phyloP scores from a whole-genome alignment of 2,329 filamentous ascomycete species.

The Elsinoe perseae region DNA sequence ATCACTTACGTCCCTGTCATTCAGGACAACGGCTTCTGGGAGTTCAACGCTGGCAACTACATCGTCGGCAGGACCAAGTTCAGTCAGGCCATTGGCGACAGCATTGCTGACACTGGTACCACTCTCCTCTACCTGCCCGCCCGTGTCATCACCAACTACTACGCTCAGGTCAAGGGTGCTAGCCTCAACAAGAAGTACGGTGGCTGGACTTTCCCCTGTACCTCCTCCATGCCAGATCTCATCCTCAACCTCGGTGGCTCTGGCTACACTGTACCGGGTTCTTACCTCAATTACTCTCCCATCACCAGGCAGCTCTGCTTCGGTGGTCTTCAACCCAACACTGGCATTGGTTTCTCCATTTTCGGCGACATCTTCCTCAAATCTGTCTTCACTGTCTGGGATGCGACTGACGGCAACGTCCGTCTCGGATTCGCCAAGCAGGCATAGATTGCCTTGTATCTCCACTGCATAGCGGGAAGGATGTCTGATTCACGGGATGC shows the following conservation, averaged over 20 bases:
- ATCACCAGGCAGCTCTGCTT: conserved; percentile 52
- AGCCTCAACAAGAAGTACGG: conserved; percentile 32
- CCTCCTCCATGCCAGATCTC: conserved; percentile 32
- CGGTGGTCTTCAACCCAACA: conserved; percentile 53
- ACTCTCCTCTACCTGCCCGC: conserved; percentile 52
- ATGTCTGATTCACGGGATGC: not conserved
- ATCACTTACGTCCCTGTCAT: conserved; percentile 52
- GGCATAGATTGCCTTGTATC: conserved; percentile 3
- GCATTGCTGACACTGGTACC: conserved; percentile 65
- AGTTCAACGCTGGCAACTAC: conserved; percentile 51
- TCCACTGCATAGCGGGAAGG: not conserved
- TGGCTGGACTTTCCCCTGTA: conserved; percentile 37
- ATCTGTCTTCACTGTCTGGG: conserved; percentile 63
- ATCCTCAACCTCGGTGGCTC: conserved; percentile 47
- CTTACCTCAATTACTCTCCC: conserved; percentile 44
- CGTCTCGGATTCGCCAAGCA: conserved; percentile 26
- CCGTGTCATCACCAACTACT: conserved; percentile 35
- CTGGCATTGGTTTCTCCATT: conserved; percentile 51
- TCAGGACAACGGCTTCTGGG: conserved; percentile 55
- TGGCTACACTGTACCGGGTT: conserved; percentile 18
- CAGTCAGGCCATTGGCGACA: conserved; percentile 36
- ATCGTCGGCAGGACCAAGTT: conserved; percentile 39
- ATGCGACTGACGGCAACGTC: conserved; percentile 4
- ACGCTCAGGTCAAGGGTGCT: conserved; percentile 32
- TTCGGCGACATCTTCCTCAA: conserved; percentile 72